A percentile compares a stretch with the other conserved stretches of the same genome.
Evolutionary conservation across 495 filamentous ascomycete species (phyloP).

Genomic region (Apodospora peruviana): DNA sequence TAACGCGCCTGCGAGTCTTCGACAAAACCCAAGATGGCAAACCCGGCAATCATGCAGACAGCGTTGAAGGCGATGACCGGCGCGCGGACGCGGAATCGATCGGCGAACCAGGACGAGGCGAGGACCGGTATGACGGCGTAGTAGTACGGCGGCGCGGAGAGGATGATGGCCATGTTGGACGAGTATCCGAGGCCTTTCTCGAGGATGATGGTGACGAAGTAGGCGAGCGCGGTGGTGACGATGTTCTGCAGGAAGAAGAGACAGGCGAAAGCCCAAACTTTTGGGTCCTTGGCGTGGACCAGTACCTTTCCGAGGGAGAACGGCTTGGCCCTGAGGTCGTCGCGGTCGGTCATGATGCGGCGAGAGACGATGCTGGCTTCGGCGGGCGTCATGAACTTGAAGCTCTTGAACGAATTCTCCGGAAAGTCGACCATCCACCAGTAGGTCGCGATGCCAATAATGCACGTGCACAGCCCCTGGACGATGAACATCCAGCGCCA

Average conservation of each 20-base stretch:
- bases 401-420: conserved; percentile 56
- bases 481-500: conserved; percentile 79
- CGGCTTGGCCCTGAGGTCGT: conserved; percentile 55
- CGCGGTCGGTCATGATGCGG: conserved; percentile 58
- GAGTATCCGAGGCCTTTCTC: conserved; percentile 68
- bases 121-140: conserved; percentile 68
- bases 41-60: conserved; percentile 63
- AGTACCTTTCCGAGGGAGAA: conserved; percentile 58
- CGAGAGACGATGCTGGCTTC: conserved; percentile 53
- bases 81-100: conserved; percentile 58
- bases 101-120: conserved; percentile 62
- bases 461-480: conserved; percentile 56
- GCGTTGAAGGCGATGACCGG: conserved; percentile 72
- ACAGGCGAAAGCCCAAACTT: conserved; percentile 67
- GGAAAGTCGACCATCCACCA: conserved; percentile 82
- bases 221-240: conserved; percentile 61
- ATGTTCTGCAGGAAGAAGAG: conserved; percentile 73
- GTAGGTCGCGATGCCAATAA: conserved; percentile 63
- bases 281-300: conserved; percentile 57
- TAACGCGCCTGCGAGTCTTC: conserved; percentile 64
- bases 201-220: conserved; percentile 69
- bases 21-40: conserved; percentile 68
- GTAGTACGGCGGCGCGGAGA: conserved; percentile 74
- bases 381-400: conserved; percentile 54
- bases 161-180: conserved; percentile 58